Percentiles rank a stretch among this genome's conserved stretches.
phyloP scores from a whole-genome alignment of 1,139 yeast genomes.

The Arxiozyma bovina region DNA sequence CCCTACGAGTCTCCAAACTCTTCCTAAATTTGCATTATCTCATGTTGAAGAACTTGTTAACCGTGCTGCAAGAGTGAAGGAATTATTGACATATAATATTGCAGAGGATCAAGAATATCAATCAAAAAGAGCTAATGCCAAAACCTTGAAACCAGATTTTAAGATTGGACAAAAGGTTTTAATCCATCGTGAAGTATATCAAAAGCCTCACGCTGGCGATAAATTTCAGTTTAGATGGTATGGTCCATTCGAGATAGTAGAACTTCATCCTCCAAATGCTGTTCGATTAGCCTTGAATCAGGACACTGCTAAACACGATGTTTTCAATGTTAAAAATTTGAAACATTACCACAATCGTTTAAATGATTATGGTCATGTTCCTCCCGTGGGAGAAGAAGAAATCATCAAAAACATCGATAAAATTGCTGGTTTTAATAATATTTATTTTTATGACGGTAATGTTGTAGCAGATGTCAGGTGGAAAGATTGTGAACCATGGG shows the following conservation, averaged over 20 bases:
- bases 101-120: neutral
- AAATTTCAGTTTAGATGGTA: neutral
- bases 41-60: neutral
- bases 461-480: no score
- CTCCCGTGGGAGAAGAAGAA: neutral
- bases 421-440: no score
- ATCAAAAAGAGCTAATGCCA: neutral
- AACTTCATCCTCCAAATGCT: neutral
- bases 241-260: neutral
- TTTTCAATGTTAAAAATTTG: neutral
- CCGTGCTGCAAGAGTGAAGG: neutral
- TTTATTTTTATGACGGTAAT: no score
- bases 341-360: neutral
- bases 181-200: neutral
- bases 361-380: neutral
- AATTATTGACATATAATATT: neutral
- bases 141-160: neutral
- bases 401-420: no score
- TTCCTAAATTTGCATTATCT: neutral
- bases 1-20: neutral
- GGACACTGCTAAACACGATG: neutral
- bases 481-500: neutral
- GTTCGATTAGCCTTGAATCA: neutral
- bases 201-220: neutral
- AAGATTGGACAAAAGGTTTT: neutral